phyloP scores from a whole-genome alignment of 768 basidiomycete species.

The Kwoniella mangroviensis region DNA sequence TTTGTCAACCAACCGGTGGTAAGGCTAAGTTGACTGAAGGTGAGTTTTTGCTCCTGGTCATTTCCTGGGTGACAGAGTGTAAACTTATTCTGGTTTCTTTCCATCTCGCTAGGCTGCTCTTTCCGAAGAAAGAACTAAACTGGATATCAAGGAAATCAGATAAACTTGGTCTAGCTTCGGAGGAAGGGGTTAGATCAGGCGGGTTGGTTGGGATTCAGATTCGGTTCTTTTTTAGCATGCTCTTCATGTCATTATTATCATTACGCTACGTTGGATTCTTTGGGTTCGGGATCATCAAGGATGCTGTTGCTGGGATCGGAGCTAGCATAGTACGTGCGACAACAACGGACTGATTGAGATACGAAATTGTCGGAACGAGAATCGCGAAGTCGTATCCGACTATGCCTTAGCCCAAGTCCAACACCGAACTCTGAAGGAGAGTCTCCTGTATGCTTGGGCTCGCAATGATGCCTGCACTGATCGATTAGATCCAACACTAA shows the following conservation, averaged over 20 bases:
- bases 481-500: too few species aligned
- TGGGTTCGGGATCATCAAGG: not conserved
- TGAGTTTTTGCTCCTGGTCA: conserved; percentile 59
- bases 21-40: conserved; percentile 97
- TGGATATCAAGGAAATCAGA: conserved; percentile 19
- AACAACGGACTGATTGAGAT: too few species aligned
- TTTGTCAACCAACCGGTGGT: conserved; percentile 98
- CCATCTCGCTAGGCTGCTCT: conserved; percentile 76
- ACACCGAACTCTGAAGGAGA: too few species aligned
- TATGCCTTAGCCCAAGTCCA: too few species aligned
- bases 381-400: too few species aligned
- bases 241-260: conserved; percentile 29
- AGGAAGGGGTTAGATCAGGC: conserved; percentile 15
- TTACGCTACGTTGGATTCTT: conserved; percentile 4
- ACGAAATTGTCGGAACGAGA: too few species aligned
- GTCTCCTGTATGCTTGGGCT: too few species aligned
- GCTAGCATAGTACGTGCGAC: not conserved
- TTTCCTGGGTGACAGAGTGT: not conserved
- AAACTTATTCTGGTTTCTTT: not conserved
- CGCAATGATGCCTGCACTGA: too few species aligned
- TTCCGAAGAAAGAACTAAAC: conserved; percentile 84
- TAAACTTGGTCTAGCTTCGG: conserved; percentile 17
- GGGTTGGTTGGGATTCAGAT: conserved; percentile 19
- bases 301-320: not conserved
- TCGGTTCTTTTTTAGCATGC: conserved; percentile 27